A percentile compares a stretch with the other conserved stretches of the same genome.
Conservation (phyloP, 441 rosid genomes). For the Melastoma candidum region DNA sequence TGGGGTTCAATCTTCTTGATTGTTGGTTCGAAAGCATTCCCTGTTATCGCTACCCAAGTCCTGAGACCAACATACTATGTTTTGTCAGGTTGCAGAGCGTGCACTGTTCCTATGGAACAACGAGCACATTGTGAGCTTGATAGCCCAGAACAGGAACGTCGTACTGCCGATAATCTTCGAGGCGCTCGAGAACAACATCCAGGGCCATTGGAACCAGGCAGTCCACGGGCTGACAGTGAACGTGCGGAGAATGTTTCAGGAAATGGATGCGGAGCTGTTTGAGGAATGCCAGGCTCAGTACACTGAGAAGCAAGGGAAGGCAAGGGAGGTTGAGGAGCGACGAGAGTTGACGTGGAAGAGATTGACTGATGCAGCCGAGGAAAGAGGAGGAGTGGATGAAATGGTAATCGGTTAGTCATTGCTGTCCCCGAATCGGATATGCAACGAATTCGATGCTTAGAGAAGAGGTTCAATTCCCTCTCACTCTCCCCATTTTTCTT, state of each 20-base stretch:
- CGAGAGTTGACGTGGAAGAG: slow-evolving; percentile 72
- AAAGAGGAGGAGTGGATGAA: slow-evolving; percentile 52
- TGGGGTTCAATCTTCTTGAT: too few relatives aligned
- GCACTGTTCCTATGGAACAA: slow-evolving; percentile 92
- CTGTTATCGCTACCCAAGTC: not conserved
- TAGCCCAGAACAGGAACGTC: slow-evolving; percentile 62
- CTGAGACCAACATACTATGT: slow-evolving; percentile 2
- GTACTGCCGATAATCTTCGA: slow-evolving; percentile 64
- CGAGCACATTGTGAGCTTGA: slow-evolving; percentile 71
- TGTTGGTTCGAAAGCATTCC: too few relatives aligned
- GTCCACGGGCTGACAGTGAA: slow-evolving; percentile 76
- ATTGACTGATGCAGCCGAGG: slow-evolving; percentile 61
- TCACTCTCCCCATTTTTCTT: too few relatives aligned
- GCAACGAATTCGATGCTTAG: too few relatives aligned
- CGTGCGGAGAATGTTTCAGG: slow-evolving; percentile 73
- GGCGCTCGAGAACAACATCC: slow-evolving; percentile 73
- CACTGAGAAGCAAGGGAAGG: slow-evolving; percentile 52
- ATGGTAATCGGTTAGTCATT: slow-evolving; percentile 22
- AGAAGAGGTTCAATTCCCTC: too few relatives aligned
- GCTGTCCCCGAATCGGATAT: too few relatives aligned
- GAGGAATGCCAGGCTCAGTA: slow-evolving; percentile 61
- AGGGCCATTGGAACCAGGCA: slow-evolving; percentile 82
- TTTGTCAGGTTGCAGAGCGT: slow-evolving; percentile 80
- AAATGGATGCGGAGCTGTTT: slow-evolving; percentile 74
- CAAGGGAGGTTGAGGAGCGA: slow-evolving; percentile 58